These are phyloP conservation scores for Selenicereus undatus DNA, from an alignment of 148 eudicot genomes.

Conservation along the genomic window DNA sequence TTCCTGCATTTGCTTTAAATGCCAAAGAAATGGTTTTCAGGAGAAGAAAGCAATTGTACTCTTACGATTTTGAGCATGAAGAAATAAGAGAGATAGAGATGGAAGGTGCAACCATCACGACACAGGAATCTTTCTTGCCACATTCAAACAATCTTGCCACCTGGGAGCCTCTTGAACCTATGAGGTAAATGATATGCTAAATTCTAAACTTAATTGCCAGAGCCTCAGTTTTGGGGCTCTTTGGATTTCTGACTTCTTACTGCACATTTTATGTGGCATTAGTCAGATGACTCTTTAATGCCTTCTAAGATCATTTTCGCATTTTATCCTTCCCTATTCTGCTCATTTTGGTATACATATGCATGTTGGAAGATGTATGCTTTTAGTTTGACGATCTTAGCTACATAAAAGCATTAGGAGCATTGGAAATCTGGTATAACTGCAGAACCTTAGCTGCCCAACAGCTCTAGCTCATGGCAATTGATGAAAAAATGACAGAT, in stretches of 20 bases:
- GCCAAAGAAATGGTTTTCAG: slow-evolving; percentile 32
- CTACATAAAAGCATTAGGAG: too few relatives aligned
- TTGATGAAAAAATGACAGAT: too few relatives aligned
- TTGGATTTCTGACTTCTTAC: too few relatives aligned
- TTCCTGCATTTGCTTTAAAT: slow-evolving; percentile 25
- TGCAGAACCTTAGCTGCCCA: not conserved
- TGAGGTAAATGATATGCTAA: slow-evolving; percentile 24
- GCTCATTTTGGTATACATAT: not conserved
- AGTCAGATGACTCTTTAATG: not conserved
- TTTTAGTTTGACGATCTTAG: too few relatives aligned
- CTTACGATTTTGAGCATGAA: slow-evolving; percentile 32
- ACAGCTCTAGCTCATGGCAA: not conserved
- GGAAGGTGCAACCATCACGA: not conserved
- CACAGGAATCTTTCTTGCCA: slow-evolving; percentile 17
- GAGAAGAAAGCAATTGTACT: slow-evolving; percentile 14
- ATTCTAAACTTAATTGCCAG: too few relatives aligned
- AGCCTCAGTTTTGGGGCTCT: too few relatives aligned
- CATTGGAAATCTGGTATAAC: too few relatives aligned
- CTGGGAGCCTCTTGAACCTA: slow-evolving; percentile 35
- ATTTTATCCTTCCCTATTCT: not conserved
- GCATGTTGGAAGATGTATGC: not conserved
- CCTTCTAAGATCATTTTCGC: not conserved
- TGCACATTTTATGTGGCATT: not conserved
- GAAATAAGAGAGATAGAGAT: slow-evolving; percentile 24
- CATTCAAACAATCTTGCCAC: slow-evolving; percentile 35